Conservation (phyloP, 176 grass and related monocot species). For the Stipa capillata region DNA sequence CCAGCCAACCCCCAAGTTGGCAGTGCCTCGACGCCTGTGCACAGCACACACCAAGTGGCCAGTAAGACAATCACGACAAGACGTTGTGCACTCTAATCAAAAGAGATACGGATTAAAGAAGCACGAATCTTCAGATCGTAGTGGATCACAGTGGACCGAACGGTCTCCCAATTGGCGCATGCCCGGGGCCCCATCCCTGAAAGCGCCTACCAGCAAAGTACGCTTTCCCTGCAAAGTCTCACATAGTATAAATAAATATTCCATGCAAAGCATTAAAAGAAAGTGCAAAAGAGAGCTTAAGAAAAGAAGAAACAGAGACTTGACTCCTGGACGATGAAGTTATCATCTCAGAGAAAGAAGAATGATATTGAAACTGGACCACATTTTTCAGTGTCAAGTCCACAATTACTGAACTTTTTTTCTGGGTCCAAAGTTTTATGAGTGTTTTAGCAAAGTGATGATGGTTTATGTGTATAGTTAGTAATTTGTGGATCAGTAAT, state of each 20-base stretch:
- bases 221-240: constrained; percentile 6
- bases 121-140: constrained; percentile 15
- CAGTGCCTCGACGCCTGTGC: constrained; percentile 31
- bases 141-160: constrained; percentile 17
- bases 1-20: neutral
- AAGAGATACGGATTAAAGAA: constrained; percentile 7
- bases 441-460: neutral
- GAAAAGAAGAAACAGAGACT: neutral
- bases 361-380: neutral
- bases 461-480: neutral
- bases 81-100: neutral
- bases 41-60: constrained; percentile 24
- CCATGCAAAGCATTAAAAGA: neutral
- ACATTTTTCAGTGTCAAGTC: constrained; percentile 1
- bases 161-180: constrained; percentile 13
- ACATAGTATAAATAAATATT: neutral
- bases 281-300: neutral
- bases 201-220: neutral
- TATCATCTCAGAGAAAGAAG: neutral
- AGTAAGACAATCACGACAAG: neutral
- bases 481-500: constrained; percentile 1
- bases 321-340: neutral
- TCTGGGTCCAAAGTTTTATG: neutral
- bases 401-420: neutral
- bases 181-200: neutral